Percentiles rank a stretch among this genome's conserved stretches.
Evolutionary conservation across 2,329 filamentous ascomycete genomes (phyloP).

Genomic region (Fusarium sp.): DNA sequence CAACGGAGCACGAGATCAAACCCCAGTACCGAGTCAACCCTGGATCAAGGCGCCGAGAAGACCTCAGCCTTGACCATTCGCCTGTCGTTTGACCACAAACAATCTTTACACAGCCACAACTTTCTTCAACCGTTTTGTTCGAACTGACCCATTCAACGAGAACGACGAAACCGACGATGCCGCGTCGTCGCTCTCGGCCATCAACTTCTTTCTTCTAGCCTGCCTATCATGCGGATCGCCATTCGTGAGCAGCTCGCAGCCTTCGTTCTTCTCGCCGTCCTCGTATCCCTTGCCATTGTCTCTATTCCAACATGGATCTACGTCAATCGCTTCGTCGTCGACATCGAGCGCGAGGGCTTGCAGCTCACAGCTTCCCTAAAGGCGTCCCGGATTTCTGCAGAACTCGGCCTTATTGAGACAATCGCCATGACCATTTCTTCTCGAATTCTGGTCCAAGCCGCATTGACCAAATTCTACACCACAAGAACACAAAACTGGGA

Average conservation of each 20-base stretch:
- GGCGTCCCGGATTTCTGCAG: conserved; percentile 82
- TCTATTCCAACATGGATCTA: conserved; percentile 79
- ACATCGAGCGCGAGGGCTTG: conserved; percentile 71
- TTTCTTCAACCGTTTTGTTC: conserved; percentile 11
- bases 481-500: conserved; percentile 69
- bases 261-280: conserved; percentile 80
- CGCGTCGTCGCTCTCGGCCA: conserved; percentile 42
- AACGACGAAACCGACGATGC: conserved; percentile 45
- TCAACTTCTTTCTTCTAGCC: conserved; percentile 41
- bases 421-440: conserved; percentile 79
- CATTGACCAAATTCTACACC: conserved; percentile 65
- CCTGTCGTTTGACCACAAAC: not conserved
- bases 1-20: conserved; percentile 4
- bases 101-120: conserved; percentile 11
- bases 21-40: conserved; percentile 1
- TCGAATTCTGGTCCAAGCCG: conserved; percentile 68
- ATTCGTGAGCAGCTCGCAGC: conserved; percentile 89
- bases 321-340: conserved; percentile 66
- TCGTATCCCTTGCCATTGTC: conserved; percentile 81
- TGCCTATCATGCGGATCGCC: conserved; percentile 78
- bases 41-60: conserved; percentile 9
- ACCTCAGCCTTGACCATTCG: conserved; percentile 7
- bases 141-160: conserved; percentile 7
- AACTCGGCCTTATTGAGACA: conserved; percentile 82
- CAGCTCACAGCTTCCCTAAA: conserved; percentile 87